phyloP scores from a whole-genome alignment of 2,329 filamentous ascomycete genomes.

The Diplodia seriata region DNA sequence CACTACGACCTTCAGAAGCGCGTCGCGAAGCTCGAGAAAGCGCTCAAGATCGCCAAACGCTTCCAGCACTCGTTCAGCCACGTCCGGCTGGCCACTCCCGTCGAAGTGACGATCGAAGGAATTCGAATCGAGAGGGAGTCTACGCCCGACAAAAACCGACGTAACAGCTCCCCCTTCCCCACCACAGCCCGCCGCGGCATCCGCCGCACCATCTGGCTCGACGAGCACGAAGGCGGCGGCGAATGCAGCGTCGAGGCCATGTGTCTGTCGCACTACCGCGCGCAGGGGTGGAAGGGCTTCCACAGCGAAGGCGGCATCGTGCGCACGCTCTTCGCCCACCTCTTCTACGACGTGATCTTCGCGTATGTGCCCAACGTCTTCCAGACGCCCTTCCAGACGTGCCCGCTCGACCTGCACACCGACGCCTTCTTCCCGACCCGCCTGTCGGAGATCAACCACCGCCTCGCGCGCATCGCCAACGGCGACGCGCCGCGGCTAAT shows the following conservation, averaged over 20 bases:
- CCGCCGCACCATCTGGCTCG: conserved; percentile 86
- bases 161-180: conserved; percentile 37
- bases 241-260: conserved; percentile 92
- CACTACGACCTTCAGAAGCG: conserved; percentile 96
- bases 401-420: conserved; percentile 88
- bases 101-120: conserved; percentile 77
- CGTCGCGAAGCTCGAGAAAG: conserved; percentile 86
- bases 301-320: conserved; percentile 92
- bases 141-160: conserved; percentile 36
- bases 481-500: conserved; percentile 74
- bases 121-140: conserved; percentile 74
- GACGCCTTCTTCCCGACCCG: conserved; percentile 89
- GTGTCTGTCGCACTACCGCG: conserved; percentile 86
- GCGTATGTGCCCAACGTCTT: conserved; percentile 95
- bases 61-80: conserved; percentile 93
- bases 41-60: conserved; percentile 80
- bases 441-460: conserved; percentile 86
- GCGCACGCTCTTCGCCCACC: conserved; percentile 80
- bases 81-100: conserved; percentile 76
- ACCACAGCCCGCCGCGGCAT: conserved; percentile 45
- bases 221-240: conserved; percentile 64
- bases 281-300: conserved; percentile 89
- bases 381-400: conserved; percentile 93
- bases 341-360: conserved; percentile 94
- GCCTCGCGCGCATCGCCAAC: conserved; percentile 86